phyloP scores from a whole-genome alignment of 2,329 filamentous ascomycete species.

The Beauveria brongniartii region DNA sequence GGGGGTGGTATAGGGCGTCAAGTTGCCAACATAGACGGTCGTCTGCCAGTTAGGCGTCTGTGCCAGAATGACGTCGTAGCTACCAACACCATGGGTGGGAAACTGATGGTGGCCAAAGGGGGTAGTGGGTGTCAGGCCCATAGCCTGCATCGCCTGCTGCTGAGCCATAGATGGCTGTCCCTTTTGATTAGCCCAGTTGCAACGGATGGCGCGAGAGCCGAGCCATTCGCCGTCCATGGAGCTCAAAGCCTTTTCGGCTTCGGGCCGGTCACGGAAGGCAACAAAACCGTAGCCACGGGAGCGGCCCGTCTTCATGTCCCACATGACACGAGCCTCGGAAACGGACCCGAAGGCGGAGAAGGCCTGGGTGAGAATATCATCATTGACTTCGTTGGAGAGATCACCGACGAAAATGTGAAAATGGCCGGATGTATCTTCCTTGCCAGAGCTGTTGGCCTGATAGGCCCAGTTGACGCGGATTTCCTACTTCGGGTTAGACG shows the following conservation, averaged over 20 bases:
- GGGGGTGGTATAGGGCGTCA: constrained; percentile 95
- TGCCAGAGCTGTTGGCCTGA: constrained; percentile 86
- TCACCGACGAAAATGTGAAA: constrained; percentile 99
- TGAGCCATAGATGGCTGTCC: constrained; percentile 98
- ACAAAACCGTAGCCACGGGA: constrained; percentile 98
- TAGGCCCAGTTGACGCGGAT: constrained; percentile 99
- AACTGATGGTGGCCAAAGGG: constrained; percentile 97
- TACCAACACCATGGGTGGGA: constrained; percentile 91
- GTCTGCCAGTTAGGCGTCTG: constrained; percentile 98
- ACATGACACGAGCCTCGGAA: constrained; percentile 98
- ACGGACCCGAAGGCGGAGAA: constrained; percentile 95
- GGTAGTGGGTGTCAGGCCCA: constrained; percentile 97
- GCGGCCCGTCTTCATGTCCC: constrained; percentile 99
- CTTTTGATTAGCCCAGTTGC: constrained; percentile 99
- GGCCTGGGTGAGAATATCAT: constrained; percentile 85
- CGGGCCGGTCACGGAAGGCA: constrained; percentile 85
- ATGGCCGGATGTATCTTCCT: constrained; percentile 96
- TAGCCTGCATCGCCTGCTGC: constrained; percentile 91
- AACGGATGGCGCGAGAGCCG: constrained; percentile 92
- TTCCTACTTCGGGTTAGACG: constrained; percentile 52
- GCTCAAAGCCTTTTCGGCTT: constrained; percentile 92
- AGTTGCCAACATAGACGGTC: constrained; percentile 93
- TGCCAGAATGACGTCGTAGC: constrained; percentile 91
- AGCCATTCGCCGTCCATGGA: constrained; percentile 99
- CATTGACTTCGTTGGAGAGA: constrained; percentile 96